Conservation (phyloP, 179 eudicot genomes). For the Nepenthes alata region DNA sequence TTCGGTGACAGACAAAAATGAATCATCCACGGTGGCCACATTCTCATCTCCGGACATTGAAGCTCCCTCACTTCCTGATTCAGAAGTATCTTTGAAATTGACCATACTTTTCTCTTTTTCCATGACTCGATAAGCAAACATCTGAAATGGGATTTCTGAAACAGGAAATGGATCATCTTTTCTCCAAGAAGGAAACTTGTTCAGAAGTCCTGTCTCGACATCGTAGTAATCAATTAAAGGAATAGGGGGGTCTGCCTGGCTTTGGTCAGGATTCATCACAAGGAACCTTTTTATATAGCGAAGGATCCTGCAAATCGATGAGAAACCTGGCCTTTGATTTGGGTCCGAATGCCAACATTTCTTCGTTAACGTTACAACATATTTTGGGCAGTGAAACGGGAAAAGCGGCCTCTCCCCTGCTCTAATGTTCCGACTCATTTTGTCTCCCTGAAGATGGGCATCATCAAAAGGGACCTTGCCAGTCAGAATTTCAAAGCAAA, state of each 20-base stretch:
- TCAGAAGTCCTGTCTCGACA: conserved; percentile 35
- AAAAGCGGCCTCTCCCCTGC: conserved; percentile 76
- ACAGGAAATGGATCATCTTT: conserved; percentile 20
- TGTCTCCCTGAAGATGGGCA: conserved; percentile 74
- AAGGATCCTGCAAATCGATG: conserved; percentile 59
- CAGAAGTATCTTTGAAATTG: conserved; percentile 31
- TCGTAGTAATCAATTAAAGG: conserved; percentile 48
- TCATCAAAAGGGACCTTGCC: conserved; percentile 81
- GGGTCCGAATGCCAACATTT: conserved; percentile 78
- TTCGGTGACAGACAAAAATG: conserved; percentile 19
- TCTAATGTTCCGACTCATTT: conserved; percentile 59
- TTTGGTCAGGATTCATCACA: conserved; percentile 36
- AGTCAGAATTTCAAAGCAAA: conserved; percentile 66
- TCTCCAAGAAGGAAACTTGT: conserved; percentile 26
- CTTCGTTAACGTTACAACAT: conserved; percentile 36
- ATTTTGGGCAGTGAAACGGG: conserved; percentile 39
- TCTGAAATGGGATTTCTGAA: conserved; percentile 57
- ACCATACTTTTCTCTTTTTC: conserved; percentile 40
- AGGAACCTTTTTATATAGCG: conserved; percentile 48
- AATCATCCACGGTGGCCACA: conserved; percentile 22
- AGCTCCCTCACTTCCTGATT: conserved; percentile 62
- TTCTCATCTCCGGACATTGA: conserved; percentile 54
- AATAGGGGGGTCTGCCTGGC: conserved; percentile 31
- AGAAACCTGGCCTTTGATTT: conserved; percentile 57
- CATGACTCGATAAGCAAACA: conserved; percentile 43